A percentile compares a stretch with the other conserved stretches of the same genome.
Conservation (phyloP, 306 rosid genomes). For the Medicago lupulina region DNA sequence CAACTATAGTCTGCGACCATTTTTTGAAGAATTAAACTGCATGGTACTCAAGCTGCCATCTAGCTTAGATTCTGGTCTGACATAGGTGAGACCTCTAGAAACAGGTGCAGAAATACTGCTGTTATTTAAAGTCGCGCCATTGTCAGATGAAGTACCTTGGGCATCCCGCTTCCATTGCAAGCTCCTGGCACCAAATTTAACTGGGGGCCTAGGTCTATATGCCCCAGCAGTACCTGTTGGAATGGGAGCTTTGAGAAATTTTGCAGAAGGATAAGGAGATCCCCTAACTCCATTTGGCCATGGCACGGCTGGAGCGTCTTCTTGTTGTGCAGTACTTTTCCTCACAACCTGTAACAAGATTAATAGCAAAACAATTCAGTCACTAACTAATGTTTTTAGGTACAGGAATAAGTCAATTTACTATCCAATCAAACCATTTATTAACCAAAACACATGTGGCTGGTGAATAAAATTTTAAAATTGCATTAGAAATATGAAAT, state of each 20-base stretch:
- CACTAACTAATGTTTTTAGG: background rate
- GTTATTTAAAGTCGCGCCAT: slow-evolving; percentile 46
- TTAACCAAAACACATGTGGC: background rate
- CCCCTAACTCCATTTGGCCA: slow-evolving; percentile 66
- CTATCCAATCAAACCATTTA: background rate
- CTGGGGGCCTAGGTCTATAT: slow-evolving; percentile 60
- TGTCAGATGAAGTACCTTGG: slow-evolving; percentile 53
- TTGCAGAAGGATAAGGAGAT: slow-evolving; percentile 56
- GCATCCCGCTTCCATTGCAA: slow-evolving; percentile 87
- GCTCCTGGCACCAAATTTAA: slow-evolving; percentile 78
- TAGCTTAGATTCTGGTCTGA: slow-evolving; percentile 74
- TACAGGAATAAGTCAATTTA: background rate
- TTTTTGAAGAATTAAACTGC: slow-evolving; percentile 28
- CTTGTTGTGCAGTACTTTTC: slow-evolving; percentile 62
- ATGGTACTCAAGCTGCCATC: slow-evolving; percentile 49
- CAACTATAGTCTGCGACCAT: slow-evolving; percentile 7
- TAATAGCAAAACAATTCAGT: slow-evolving; percentile 16
- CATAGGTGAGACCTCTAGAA: slow-evolving; percentile 75
- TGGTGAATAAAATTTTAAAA: background rate
- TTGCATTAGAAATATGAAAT: slow-evolving; percentile 3
- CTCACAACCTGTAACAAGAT: slow-evolving; percentile 65
- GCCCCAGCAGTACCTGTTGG: slow-evolving; percentile 65
- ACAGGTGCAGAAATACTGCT: slow-evolving; percentile 44
- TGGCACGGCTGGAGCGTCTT: slow-evolving; percentile 48
- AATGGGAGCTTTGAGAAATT: slow-evolving; percentile 63